Base-by-base conservation (phyloP, 1,139 yeast species). In the Candida frijolesensis region DNA sequence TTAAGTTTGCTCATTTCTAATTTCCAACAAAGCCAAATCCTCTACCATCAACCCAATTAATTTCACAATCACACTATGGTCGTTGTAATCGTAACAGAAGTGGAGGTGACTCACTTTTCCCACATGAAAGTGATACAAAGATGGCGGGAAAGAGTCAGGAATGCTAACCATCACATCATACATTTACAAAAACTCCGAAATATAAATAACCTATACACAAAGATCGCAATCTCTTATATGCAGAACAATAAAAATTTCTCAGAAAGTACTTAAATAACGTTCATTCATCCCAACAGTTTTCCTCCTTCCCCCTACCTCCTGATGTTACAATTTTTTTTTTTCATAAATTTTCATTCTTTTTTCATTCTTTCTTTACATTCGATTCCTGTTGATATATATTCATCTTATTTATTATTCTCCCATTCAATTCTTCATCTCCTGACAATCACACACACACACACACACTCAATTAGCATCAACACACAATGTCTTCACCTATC, bases 401-500 rank as follows among this genome's bases (percentile, higher is more conserved):
- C 14, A 15, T 34, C 11, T 34, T 34, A 9, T 16, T 35, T 39
- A 48, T 29, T 37, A 39, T 27, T 46, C 33, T 32, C 11, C 16
- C 27, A 30, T 33, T 35, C 39, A 15, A 11, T 11, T n/a, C 43
- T 40, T 40, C 43, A n/a, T 25, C 30, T n/a, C 10, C 30, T n/a
- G 4, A 39, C 34, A 25, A 22, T 25, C 29, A 25, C 34, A 18
- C 14, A 11, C 40, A 18, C 40, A 10, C 14, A 37, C 30, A 38
- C 42, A 4, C 12, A 38, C 27, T 12, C 15, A 38, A 25, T 25
- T 25, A 25, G 29, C 29, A 25, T 25, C n/a, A 38, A 22, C 16
- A 19, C 41, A 37, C 18, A 22, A 38, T 38, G 42, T 38, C 42
- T 38, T 14, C n/a, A 12, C 42, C 42, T 19, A 52, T 63, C 46